A percentile compares a stretch with the other conserved stretches of the same genome.
Conservation (phyloP, 768 basidiomycete genomes). For the Boletus reticuloceps region DNA sequence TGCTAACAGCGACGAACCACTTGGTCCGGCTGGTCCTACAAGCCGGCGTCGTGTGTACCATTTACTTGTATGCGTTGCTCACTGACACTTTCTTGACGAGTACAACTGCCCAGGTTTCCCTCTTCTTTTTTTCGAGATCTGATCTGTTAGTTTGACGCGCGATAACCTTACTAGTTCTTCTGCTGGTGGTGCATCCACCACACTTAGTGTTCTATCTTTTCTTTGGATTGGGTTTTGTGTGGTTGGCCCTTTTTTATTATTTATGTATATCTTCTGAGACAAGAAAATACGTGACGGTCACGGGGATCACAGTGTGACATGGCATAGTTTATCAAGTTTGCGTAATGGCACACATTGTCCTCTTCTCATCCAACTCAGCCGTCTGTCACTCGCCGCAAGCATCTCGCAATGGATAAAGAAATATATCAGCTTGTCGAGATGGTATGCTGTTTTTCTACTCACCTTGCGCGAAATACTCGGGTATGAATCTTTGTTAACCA, state of each 20-base stretch:
- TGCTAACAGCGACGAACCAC: slow-evolving; percentile 7
- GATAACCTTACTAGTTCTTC: slow-evolving; percentile 2
- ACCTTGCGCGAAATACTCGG: neutral
- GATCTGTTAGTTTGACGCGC: neutral
- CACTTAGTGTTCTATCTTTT: slow-evolving; percentile 2
- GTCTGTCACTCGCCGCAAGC: neutral
- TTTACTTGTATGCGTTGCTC: slow-evolving; percentile 24
- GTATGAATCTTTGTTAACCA: neutral
- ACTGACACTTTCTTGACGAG: slow-evolving; percentile 14
- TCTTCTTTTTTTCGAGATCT: slow-evolving; percentile 4
- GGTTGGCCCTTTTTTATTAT: slow-evolving; percentile 12
- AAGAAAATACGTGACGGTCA: slow-evolving; percentile 6
- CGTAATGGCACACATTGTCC: slow-evolving; percentile 19
- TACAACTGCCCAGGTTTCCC: slow-evolving; percentile 1
- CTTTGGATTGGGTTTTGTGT: slow-evolving; percentile 14
- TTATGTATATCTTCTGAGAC: slow-evolving; percentile 7
- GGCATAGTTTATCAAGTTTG: slow-evolving; percentile 18
- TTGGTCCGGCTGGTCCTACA: slow-evolving; percentile 29
- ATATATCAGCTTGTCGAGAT: slow-evolving; percentile 64
- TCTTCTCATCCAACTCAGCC: neutral
- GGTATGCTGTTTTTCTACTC: slow-evolving; percentile 31
- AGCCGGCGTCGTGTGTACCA: slow-evolving; percentile 27
- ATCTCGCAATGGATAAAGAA: slow-evolving; percentile 46
- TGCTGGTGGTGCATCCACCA: neutral
- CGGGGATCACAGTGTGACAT: slow-evolving; percentile 25